Conservation (phyloP, 1,139 yeast species). For the Saccharomyces hybrid region DNA sequence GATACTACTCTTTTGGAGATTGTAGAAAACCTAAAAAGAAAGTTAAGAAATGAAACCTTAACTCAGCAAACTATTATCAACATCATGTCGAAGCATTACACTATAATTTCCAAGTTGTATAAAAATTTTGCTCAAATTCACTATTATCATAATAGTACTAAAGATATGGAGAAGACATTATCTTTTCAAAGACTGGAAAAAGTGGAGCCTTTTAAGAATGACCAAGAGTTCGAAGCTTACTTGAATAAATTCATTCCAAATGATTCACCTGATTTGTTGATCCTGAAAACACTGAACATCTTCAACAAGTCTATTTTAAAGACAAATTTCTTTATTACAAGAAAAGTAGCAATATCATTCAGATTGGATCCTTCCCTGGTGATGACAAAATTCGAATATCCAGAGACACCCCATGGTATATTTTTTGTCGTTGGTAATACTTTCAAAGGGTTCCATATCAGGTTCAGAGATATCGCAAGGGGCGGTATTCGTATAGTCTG, state of each 20-base stretch:
- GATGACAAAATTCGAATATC: constrained; percentile 77
- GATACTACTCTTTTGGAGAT: constrained; percentile 57
- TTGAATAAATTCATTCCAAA: constrained; percentile 63
- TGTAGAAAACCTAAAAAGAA: constrained; percentile 71
- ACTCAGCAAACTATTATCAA: constrained; percentile 79
- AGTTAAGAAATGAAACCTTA: constrained; percentile 88
- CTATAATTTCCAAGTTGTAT: constrained; percentile 73
- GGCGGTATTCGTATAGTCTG: constrained; percentile 97
- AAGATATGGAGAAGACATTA: constrained; percentile 61
- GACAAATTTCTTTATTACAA: constrained; percentile 88
- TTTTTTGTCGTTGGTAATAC: constrained; percentile 94
- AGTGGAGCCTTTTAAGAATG: constrained; percentile 66
- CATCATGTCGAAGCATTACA: constrained; percentile 62
- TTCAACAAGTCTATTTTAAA: constrained; percentile 85
- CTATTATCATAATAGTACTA: constrained; percentile 53
- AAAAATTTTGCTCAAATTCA: constrained; percentile 90
- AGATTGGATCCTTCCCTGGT: constrained; percentile 74
- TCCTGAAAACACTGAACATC: constrained; percentile 70
- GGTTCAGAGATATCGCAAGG: constrained; percentile 95
- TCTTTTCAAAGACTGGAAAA: constrained; percentile 82
- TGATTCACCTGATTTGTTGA: constrained; percentile 72
- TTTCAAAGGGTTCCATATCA: constrained; percentile 93
- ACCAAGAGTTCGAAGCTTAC: constrained; percentile 63
- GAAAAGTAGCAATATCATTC: constrained; percentile 92
- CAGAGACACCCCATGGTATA: constrained; percentile 90